These are phyloP conservation scores for Escallonia rubra DNA, from an alignment of 129 eudicot species.

Conservation along the genomic window DNA sequence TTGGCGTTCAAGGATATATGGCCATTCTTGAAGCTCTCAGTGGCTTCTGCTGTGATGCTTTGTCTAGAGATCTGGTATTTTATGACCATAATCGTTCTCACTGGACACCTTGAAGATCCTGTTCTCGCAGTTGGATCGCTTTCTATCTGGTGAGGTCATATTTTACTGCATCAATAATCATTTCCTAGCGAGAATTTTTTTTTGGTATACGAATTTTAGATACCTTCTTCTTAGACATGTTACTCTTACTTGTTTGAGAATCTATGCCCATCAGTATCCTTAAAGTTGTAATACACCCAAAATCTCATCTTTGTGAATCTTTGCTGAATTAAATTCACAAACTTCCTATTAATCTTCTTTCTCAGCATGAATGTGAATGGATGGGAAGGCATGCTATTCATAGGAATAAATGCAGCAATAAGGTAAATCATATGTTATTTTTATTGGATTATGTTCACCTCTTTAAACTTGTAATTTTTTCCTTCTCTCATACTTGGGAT, in stretches of 20 bases:
- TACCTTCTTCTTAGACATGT: no score
- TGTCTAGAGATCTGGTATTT: slow-evolving; percentile 82
- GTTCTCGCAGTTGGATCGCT: slow-evolving; percentile 69
- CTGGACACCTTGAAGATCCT: slow-evolving; percentile 77
- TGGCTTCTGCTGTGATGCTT: slow-evolving; percentile 75
- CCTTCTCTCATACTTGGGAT: no score
- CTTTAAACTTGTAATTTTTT: no score
- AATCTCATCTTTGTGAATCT: neutral
- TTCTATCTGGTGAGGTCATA: slow-evolving; percentile 55
- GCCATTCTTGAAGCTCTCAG: slow-evolving; percentile 55
- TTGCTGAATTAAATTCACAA: neutral
- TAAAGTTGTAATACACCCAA: no score
- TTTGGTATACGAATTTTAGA: no score
- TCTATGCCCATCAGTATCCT: no score
- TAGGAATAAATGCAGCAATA: slow-evolving; percentile 73
- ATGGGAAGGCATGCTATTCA: slow-evolving; percentile 88
- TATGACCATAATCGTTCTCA: slow-evolving; percentile 70
- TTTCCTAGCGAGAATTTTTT: no score
- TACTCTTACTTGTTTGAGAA: no score
- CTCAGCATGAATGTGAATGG: slow-evolving; percentile 78
- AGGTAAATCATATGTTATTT: slow-evolving; percentile 26
- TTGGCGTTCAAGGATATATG: slow-evolving; percentile 65
- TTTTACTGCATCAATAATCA: neutral
- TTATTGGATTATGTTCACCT: no score
- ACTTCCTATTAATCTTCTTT: neutral